Base-by-base conservation (phyloP, 371 early-diverging fungal genomes). In the Choanephora cucurbitarum region DNA sequence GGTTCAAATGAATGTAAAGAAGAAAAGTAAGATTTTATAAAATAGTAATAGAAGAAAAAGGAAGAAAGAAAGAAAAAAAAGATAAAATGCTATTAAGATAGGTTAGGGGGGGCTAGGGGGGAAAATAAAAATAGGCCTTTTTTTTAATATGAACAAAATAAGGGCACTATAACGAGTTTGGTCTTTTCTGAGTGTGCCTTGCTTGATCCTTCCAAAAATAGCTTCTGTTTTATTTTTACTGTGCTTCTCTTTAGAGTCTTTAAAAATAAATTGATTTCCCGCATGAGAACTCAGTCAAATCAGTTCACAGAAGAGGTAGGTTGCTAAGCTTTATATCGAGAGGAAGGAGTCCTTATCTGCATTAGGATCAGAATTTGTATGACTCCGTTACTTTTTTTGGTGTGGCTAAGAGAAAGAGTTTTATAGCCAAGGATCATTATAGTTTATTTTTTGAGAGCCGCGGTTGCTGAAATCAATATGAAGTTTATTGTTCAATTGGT, bases 91-190 rank as follows among this genome's bases (percentile, higher is more conserved):
- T 37, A 11, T 37, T 37, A 37, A 44, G n/a, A 19, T 47, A 24
- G 19, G 45, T 34, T 11, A 37, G 45, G 39, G 42, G 28, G 44
- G 18, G 42, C 17, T 17, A 10, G n/a, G 14, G 15, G n/a, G 15
- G 21, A 45, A 4, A 45, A 45, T 23, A 45, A 21, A 45, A 18
- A 6, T 10, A 17, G 33, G 52, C 48, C 47, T 60, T 24, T 54
- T 55, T 61, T 53, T 53, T 57, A 62, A 61, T 61, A 61, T 49
- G 49, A 55, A 60, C 55, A 60, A 61, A 62, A 62, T 52, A 52
- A 55, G 62, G 47, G 49, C 46, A 28, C 52, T 51, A 52, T 52
- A 62, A 62, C 63, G 63, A 62, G 63, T 42, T 54, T 54, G 37
- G 34, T 50, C 23, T 45, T n/a, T 54, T 28, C 28, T 28, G 28